Percentiles rank a stretch among this genome's conserved stretches.
Evolutionary conservation across 177 flowering plant genomes (phyloP).

Genomic region (Vitis hybrid): DNA sequence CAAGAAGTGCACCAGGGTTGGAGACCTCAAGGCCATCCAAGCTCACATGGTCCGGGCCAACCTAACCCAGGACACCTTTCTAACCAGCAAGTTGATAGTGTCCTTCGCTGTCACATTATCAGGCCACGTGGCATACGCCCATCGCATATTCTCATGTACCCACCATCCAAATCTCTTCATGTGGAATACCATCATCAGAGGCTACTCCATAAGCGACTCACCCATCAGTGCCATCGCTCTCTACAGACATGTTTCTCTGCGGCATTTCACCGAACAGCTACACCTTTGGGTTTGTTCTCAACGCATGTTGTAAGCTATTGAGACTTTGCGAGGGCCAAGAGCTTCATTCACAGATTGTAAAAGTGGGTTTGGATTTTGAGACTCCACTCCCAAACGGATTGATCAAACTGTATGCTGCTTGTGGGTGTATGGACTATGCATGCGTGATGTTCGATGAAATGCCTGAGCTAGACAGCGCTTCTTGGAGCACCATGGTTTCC

Average conservation of each 20-base stretch:
- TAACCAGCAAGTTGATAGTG: constrained; percentile 22
- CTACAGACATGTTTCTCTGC: constrained; percentile 7
- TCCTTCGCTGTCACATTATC: constrained; percentile 14
- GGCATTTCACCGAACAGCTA: constrained; percentile 7
- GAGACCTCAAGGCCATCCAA: constrained; percentile 18
- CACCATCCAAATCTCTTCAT: constrained; percentile 21
- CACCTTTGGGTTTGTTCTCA: constrained; percentile 15
- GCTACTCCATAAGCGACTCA: constrained; percentile 18
- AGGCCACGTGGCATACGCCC: constrained; percentile 19
- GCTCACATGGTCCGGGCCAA: constrained; percentile 21
- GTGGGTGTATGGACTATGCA: constrained; percentile 4
- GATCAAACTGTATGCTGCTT: constrained; percentile 8
- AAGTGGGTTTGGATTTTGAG: constrained; percentile 16
- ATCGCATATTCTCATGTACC: constrained; percentile 16
- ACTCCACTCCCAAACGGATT: constrained; percentile 11
- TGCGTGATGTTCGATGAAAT: constrained; percentile 21
- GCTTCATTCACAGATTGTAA: constrained; percentile 13
- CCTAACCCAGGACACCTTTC: constrained; percentile 10
- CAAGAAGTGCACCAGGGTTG: constrained; percentile 14
- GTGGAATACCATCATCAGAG: constrained; percentile 30
- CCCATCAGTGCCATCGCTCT: too few species aligned
- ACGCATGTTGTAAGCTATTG: constrained; percentile 13
- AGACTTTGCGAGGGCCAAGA: constrained; percentile 9
- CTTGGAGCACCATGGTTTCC: constrained; percentile 26
- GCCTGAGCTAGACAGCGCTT: constrained; percentile 5